phyloP scores from a whole-genome alignment of 148 eudicot genomes.

The Chenopodium album region DNA sequence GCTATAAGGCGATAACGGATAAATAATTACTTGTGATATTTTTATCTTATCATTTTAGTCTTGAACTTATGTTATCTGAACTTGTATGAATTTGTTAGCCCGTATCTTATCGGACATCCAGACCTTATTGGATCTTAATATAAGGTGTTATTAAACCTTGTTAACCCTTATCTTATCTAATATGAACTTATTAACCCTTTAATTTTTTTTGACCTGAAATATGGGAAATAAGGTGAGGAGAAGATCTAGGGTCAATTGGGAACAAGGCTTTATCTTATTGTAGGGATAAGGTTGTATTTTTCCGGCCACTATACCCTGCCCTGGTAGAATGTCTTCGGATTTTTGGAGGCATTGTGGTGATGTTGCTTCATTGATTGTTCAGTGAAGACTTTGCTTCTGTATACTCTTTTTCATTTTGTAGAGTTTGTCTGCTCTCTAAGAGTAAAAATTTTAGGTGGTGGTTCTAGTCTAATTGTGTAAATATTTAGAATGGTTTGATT shows the following conservation, averaged over 20 bases:
- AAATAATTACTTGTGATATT: too few relatives aligned
- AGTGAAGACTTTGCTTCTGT: not conserved
- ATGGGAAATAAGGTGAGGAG: too few relatives aligned
- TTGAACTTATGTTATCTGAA: too few relatives aligned
- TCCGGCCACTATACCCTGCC: not conserved
- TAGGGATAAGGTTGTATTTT: not conserved
- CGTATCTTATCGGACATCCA: too few relatives aligned
- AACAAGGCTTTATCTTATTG: not conserved
- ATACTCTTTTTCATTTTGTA: not conserved
- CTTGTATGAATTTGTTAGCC: too few relatives aligned
- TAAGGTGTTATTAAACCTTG: too few relatives aligned
- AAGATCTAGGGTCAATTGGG: not conserved
- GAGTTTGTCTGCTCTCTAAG: not conserved
- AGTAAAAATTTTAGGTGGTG: not conserved
- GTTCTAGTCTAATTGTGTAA: not conserved
- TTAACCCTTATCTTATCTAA: too few relatives aligned
- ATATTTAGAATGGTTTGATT: not conserved
- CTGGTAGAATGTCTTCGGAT: not conserved
- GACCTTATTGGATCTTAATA: too few relatives aligned
- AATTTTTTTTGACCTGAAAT: too few relatives aligned
- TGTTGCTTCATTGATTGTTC: not conserved
- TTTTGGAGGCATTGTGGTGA: not conserved
- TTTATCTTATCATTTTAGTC: too few relatives aligned
- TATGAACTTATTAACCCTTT: too few relatives aligned
- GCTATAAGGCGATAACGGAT: too few relatives aligned